Percentiles rank a stretch among this genome's conserved stretches.
Conservation (phyloP, 805 yeast species). For the Candida ficus region DNA sequence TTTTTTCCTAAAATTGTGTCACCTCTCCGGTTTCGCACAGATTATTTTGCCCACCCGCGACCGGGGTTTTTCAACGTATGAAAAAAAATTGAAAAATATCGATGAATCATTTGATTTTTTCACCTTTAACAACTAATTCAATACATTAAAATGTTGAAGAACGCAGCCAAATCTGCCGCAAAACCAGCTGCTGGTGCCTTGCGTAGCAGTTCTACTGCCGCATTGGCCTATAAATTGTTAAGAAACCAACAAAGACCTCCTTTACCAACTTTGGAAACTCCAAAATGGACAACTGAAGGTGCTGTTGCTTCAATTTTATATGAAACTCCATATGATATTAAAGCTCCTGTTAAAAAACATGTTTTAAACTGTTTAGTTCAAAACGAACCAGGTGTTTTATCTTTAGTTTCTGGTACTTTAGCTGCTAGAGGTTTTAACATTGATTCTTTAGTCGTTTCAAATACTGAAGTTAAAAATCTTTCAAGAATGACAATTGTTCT, state of each 20-base stretch:
- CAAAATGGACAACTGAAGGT: slow-evolving; percentile 92
- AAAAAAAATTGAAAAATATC: neutral
- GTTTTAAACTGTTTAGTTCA: slow-evolving; percentile 95
- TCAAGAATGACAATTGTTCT: slow-evolving; percentile 96
- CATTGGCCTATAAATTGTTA: slow-evolving; percentile 87
- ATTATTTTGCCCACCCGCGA: too few relatives aligned
- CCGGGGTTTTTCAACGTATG: neutral
- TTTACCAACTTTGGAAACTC: slow-evolving; percentile 88
- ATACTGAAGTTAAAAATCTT: slow-evolving; percentile 91
- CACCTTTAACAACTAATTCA: neutral
- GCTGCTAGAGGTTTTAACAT: slow-evolving; percentile 99
- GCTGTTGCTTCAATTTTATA: slow-evolving; percentile 94
- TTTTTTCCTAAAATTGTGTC: too few relatives aligned
- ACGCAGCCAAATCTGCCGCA: too few relatives aligned
- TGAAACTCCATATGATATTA: slow-evolving; percentile 65
- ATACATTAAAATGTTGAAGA: slow-evolving; percentile 1
- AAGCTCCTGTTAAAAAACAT: slow-evolving; percentile 71
- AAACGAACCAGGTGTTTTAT: slow-evolving; percentile 97
- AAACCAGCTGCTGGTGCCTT: too few relatives aligned
- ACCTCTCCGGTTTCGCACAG: neutral
- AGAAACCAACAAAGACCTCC: slow-evolving; percentile 85
- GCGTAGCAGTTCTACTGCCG: slow-evolving; percentile 95
- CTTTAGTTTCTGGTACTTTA: slow-evolving; percentile 87
- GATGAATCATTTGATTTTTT: neutral
- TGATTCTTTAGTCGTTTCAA: slow-evolving; percentile 94